These are phyloP conservation scores for Stachybotrys elegans DNA, from an alignment of 2,329 filamentous ascomycete genomes.

Conservation along the genomic window DNA sequence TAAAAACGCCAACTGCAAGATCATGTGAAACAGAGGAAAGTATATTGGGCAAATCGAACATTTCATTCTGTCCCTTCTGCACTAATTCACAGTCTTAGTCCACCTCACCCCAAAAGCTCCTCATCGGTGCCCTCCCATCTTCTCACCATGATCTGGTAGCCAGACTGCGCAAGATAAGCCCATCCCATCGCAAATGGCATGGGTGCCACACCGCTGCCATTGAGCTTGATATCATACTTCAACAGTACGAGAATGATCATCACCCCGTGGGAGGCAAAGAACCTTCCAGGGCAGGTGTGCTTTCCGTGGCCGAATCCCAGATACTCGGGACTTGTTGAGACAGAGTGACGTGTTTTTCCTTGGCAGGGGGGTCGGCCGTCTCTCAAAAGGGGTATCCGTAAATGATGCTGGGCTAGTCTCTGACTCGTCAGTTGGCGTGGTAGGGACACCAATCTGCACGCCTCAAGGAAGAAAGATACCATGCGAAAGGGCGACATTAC, in stretches of 20 bases:
- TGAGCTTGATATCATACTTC: slow-evolving; percentile 43
- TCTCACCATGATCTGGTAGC: not conserved
- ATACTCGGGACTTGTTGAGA: slow-evolving; percentile 40
- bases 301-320: slow-evolving; percentile 49
- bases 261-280: slow-evolving; percentile 46
- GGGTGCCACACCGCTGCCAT: slow-evolving; percentile 2
- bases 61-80: too few species aligned
- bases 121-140: slow-evolving; percentile 1
- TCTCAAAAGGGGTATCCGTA: slow-evolving; percentile 42
- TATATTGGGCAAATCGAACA: too few species aligned
- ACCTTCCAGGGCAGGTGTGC: slow-evolving; percentile 46
- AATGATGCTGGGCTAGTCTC: slow-evolving; percentile 30
- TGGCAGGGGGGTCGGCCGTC: slow-evolving; percentile 26
- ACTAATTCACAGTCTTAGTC: too few species aligned
- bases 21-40: too few species aligned
- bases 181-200: not conserved
- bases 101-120: too few species aligned
- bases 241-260: slow-evolving; percentile 45
- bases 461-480: not conserved
- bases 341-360: slow-evolving; percentile 33
- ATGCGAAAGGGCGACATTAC: not conserved
- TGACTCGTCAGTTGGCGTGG: slow-evolving; percentile 1
- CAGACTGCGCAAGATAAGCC: slow-evolving; percentile 2
- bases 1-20: too few species aligned
- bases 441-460: slow-evolving; percentile 2